Evolutionary conservation across 1,284 basidiomycete genomes (phyloP).

Genomic region (Microbotryum intermedium): DNA sequence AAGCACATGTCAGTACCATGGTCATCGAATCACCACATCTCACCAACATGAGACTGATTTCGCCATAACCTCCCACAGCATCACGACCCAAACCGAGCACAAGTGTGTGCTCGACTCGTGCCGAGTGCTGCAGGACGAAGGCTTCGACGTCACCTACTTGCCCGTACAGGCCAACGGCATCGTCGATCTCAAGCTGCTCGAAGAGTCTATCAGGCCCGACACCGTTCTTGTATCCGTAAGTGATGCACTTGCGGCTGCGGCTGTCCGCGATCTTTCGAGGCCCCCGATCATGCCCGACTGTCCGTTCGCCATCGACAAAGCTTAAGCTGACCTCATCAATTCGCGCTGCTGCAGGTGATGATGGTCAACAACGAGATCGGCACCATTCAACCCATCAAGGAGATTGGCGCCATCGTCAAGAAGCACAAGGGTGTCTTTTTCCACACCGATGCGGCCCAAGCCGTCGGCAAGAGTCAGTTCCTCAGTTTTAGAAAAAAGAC

Average conservation of each 20-base stretch:
- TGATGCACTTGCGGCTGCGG: not conserved
- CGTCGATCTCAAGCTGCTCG: slow-evolving; percentile 64
- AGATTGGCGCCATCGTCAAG: slow-evolving; percentile 75
- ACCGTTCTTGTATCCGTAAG: slow-evolving; percentile 65
- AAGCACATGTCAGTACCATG: slow-evolving; percentile 61
- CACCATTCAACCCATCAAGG: slow-evolving; percentile 92
- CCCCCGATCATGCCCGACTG: not conserved
- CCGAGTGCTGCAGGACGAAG: slow-evolving; percentile 87
- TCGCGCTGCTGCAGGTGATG: slow-evolving; percentile 57
- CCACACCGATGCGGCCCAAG: slow-evolving; percentile 97
- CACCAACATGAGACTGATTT: not conserved
- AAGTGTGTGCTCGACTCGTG: slow-evolving; percentile 99
- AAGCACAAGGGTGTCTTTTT: slow-evolving; percentile 82
- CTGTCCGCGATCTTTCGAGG: not conserved
- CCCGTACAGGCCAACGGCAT: slow-evolving; percentile 84
- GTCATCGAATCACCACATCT: not conserved
- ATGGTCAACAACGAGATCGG: slow-evolving; percentile 99
- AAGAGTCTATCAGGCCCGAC: slow-evolving; percentile 74
- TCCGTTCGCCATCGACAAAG: not conserved
- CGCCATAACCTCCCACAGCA: slow-evolving; percentile 44
- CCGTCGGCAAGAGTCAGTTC: slow-evolving; percentile 51
- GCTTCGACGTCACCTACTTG: slow-evolving; percentile 95
- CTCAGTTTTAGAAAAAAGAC: not conserved
- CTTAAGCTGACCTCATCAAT: not conserved
- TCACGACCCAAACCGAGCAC: slow-evolving; percentile 61